phyloP scores from a whole-genome alignment of 2,329 filamentous ascomycete species.

The Bertia moriformis region DNA sequence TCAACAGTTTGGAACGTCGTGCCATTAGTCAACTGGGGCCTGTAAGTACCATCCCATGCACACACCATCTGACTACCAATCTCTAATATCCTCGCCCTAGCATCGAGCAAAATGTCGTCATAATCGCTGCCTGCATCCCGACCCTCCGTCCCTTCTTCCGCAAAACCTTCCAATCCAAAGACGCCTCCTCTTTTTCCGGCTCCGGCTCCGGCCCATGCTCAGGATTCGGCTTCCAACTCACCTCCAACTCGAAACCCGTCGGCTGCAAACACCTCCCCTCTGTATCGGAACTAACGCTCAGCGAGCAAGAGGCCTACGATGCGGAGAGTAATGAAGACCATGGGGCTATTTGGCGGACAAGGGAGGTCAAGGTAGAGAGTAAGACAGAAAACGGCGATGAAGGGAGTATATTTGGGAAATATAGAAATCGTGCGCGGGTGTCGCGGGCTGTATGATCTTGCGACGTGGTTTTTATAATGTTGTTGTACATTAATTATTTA shows the following conservation, averaged over 20 bases:
- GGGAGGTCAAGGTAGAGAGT: neutral
- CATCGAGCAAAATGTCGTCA: neutral
- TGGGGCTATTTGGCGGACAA: neutral
- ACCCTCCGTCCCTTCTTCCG: neutral
- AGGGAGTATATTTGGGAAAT: no score
- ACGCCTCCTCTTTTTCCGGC: neutral
- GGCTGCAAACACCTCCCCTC: neutral
- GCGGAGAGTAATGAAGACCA: neutral
- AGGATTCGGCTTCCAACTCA: neutral
- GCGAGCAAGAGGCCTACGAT: neutral
- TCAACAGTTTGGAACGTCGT: neutral
- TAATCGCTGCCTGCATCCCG: neutral
- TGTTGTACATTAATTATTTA: no score
- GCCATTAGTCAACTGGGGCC: neutral
- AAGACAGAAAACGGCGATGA: no score
- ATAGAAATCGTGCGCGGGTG: no score
- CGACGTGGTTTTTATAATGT: no score
- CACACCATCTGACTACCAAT: no score
- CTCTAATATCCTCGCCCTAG: no score
- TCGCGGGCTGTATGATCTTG: no score
- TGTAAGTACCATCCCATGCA: neutral
- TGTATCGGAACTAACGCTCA: neutral
- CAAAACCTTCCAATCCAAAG: neutral
- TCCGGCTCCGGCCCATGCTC: neutral
- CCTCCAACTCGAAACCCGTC: neutral